Percentiles rank a stretch among this genome's conserved stretches.
Conservation (phyloP, 176 grass and related monocot species). For the Cymbopogon citratus region DNA sequence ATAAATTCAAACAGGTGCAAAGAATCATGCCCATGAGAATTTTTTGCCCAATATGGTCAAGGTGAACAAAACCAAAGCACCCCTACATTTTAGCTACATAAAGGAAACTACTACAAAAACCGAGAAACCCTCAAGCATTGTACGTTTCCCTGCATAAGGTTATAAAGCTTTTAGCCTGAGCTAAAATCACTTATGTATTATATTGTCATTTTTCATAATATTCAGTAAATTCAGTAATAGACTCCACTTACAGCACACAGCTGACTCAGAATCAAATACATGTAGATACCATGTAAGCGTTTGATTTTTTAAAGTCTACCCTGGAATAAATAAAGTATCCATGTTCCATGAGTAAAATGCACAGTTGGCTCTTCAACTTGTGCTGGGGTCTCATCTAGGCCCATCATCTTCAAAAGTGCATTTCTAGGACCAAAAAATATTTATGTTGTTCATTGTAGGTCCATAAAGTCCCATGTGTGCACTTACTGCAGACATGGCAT, state of each 20-base stretch:
- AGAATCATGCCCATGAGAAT: background rate
- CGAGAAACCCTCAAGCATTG: background rate
- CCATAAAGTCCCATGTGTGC: too few species aligned
- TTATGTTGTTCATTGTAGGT: too few species aligned
- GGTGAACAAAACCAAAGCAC: background rate
- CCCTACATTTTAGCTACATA: background rate
- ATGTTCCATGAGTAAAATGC: too few species aligned
- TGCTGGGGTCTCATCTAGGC: too few species aligned
- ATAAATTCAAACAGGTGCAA: background rate
- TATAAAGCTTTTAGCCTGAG: background rate
- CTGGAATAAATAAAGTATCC: background rate
- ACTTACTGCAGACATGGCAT: background rate
- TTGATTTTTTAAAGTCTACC: background rate
- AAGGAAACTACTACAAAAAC: background rate
- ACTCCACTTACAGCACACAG: background rate
- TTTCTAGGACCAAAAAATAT: too few species aligned
- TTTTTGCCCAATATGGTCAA: background rate
- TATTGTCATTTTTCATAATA: background rate
- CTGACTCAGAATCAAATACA: background rate
- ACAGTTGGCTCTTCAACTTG: too few species aligned
- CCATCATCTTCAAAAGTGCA: too few species aligned
- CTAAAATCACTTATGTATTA: background rate
- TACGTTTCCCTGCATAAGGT: background rate
- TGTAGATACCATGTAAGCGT: background rate
- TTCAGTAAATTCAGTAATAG: background rate